Evolutionary conservation across 208 protist species (phyloP).

Genomic region (Leishmania mexicana): DNA sequence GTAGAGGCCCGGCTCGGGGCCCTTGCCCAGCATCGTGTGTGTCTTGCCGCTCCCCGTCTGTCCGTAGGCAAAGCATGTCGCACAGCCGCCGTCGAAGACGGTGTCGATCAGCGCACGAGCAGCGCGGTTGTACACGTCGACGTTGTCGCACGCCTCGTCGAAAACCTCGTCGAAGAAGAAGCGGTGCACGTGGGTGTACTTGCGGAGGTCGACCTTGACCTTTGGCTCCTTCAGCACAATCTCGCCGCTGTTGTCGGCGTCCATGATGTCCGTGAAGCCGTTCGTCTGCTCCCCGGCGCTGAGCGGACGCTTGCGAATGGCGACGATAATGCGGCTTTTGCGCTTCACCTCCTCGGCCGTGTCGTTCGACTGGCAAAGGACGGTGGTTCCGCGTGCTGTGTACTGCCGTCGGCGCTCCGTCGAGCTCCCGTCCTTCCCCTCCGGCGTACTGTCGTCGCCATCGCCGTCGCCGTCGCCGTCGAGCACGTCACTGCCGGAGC

Average conservation of each 20-base stretch:
- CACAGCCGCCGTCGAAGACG: constrained; percentile 66
- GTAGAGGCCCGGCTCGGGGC: constrained; percentile 67
- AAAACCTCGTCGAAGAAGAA: constrained; percentile 97
- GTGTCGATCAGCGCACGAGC: constrained; percentile 69
- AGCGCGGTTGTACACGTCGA: constrained; percentile 87
- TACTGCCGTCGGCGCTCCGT: constrained; percentile 36
- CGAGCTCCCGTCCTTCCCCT: constrained; percentile 21
- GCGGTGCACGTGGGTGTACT: constrained; percentile 96
- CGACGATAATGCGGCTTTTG: constrained; percentile 87
- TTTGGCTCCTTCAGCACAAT: constrained; percentile 88
- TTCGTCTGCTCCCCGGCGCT: constrained; percentile 56
- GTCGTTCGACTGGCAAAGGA: constrained; percentile 40
- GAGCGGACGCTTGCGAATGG: constrained; percentile 91
- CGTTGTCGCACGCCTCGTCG: constrained; percentile 87
- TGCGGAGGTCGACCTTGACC: constrained; percentile 94
- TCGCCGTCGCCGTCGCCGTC: constrained; percentile 19
- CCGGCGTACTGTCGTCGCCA: constrained; percentile 11
- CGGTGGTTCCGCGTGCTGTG: constrained; percentile 63
- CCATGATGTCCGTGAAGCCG: constrained; percentile 82
- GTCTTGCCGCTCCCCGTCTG: constrained; percentile 94
- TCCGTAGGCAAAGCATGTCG: constrained; percentile 91
- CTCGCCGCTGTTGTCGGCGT: constrained; percentile 61
- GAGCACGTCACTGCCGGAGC: constrained; percentile 42
- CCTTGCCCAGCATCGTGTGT: constrained; percentile 89
- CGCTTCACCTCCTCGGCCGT: constrained; percentile 41